Evolutionary conservation across 176 grass and related monocot species (phyloP), one percentile per base, ranked within the genome.

Genomic region (Poa annua): DNA sequence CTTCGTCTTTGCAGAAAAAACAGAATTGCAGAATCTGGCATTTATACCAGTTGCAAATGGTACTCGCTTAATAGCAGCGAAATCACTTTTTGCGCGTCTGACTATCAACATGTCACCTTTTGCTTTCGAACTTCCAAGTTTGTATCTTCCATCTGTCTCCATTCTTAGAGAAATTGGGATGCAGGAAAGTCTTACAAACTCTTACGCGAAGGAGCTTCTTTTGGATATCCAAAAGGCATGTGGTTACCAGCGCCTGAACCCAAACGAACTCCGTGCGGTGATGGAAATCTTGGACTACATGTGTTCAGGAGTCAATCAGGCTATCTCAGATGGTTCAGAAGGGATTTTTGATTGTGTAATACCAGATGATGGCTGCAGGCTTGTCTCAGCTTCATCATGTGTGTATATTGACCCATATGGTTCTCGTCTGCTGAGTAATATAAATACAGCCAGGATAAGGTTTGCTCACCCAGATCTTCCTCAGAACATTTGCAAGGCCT

Each of bases 1-100:
- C 13, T 86, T 73, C 11, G 17, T 60, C 59, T 66, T 90, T 53
- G 66, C 89, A 98, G 96, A 95, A 84, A 98, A 93, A 88, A 63
- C 20, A 29, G 87, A 98, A 78, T 66, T 98, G 87, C 83, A 93
- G 90, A 93, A 89, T 78, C 64, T 95, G 82, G 84, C 92, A 80
- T 95, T 98, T 86, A 85, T 98, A 82, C 96, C 96, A 70, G 96
- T 98, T 77, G 96, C 96, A 76, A 95, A 95, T 82, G 96, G 96
- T 48, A 98, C 92, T 73, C 96, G 92, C 83, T 94, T 98, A 57
- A 91, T 98, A 69, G 76, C 66, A 8, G 92, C 88, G n/a, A 93
- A 95, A 68, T 98, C 92, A 61, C 90, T 98, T 77, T 98, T 98
- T 80, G 96, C 83, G 63, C 96, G 87, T 63, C 83, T 98, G 78